phyloP scores from a whole-genome alignment of 2,329 filamentous ascomycete genomes.

The Alternaria consortialis region DNA sequence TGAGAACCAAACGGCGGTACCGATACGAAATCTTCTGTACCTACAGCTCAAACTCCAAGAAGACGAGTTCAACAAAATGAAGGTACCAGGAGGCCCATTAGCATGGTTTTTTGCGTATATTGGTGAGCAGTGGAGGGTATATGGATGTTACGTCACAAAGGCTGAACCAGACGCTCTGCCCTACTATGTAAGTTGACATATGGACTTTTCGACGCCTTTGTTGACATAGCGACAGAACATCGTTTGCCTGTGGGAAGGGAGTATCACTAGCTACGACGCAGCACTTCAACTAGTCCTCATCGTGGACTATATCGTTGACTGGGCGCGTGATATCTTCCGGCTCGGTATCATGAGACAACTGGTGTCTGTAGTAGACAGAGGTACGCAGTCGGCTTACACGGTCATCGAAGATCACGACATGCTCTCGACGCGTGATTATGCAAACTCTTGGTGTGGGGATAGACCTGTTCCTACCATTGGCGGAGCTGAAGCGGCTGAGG shows the following conservation, averaged over 20 bases:
- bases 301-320: conserved; percentile 34
- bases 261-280: conserved; percentile 23
- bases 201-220: neutral
- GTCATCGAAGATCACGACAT: neutral
- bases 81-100: conserved; percentile 26
- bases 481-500: neutral
- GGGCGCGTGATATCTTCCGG: conserved; percentile 29
- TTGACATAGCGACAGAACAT: neutral
- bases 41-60: conserved; percentile 24
- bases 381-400: conserved; percentile 1
- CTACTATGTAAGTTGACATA: neutral
- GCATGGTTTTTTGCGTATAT: conserved; percentile 28
- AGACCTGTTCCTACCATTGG: neutral
- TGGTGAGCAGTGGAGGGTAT: conserved; percentile 30
- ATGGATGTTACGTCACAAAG: conserved; percentile 17
- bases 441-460: neutral
- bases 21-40: conserved; percentile 21
- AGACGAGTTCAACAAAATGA: conserved; percentile 19
- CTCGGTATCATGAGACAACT: conserved; percentile 28
- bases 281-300: conserved; percentile 33
- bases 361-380: conserved; percentile 10
- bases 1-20: conserved; percentile 25
- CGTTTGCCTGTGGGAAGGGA: conserved; percentile 26
- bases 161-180: neutral
- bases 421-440: neutral